A percentile compares a stretch with the other conserved stretches of the same genome.
Conservation (phyloP, 2,329 filamentous ascomycete genomes). For the Xylaria polymorpha region DNA sequence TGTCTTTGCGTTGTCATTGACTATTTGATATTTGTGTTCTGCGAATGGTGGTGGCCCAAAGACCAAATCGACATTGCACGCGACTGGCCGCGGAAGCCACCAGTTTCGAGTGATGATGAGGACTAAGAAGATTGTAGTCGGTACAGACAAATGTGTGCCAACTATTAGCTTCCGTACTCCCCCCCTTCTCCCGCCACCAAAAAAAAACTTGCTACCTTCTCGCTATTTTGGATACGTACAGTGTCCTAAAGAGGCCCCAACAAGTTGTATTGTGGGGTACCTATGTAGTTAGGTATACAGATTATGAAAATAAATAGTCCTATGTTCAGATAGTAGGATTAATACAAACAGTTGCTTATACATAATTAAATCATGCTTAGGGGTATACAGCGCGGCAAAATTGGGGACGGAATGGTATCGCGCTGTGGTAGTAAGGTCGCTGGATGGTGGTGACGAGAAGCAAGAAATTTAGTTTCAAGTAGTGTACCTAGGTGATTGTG, state of each 20-base stretch:
- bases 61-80: constrained; percentile 88
- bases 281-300: not conserved
- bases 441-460: too few species aligned
- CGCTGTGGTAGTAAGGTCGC: too few species aligned
- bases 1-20: constrained; percentile 95
- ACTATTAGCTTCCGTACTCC: not conserved
- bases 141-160: not conserved
- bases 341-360: not conserved
- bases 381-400: too few species aligned
- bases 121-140: constrained; percentile 34
- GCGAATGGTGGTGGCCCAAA: constrained; percentile 88
- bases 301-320: not conserved
- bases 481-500: too few species aligned
- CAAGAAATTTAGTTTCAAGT: too few species aligned
- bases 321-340: not conserved
- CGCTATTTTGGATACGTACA: too few species aligned
- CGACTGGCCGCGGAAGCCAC: constrained; percentile 86
- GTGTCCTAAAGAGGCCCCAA: too few species aligned
- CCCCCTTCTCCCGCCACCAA: not conserved
- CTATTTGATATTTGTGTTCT: constrained; percentile 87
- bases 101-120: constrained; percentile 44
- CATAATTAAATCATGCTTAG: not conserved
- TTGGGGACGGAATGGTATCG: too few species aligned
- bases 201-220: not conserved
- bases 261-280: too few species aligned